Percentiles rank a stretch among this genome's conserved stretches.
phyloP scores from a whole-genome alignment of 2,329 filamentous ascomycete genomes.

The Pestalotiopsis sp. region DNA sequence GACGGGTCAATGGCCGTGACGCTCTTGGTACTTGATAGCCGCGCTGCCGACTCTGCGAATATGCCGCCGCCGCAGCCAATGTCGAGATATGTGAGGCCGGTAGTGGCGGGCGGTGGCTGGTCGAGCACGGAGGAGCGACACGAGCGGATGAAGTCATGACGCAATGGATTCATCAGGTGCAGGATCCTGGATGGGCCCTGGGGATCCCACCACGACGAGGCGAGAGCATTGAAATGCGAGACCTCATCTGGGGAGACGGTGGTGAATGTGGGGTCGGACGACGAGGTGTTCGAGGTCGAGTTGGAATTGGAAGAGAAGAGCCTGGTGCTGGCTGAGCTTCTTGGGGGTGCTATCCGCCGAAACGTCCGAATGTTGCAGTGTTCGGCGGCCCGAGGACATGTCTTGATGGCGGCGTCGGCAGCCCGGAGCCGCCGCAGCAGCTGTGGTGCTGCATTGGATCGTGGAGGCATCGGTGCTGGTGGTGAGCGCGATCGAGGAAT shows the following conservation, averaged over 20 bases:
- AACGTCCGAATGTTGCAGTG: background rate
- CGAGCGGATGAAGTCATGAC: conserved; percentile 84
- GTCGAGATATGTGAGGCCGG: conserved; percentile 75
- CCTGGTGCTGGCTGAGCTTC: background rate
- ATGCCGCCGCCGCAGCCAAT: conserved; percentile 96
- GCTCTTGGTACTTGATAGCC: conserved; percentile 61
- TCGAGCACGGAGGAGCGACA: conserved; percentile 65
- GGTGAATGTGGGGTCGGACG: conserved; percentile 45
- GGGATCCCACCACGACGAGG: conserved; percentile 96
- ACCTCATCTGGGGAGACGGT: conserved; percentile 89
- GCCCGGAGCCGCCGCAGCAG: conserved; percentile 16
- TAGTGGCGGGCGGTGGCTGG: conserved; percentile 33
- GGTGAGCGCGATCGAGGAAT: background rate
- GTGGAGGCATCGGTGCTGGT: conserved; percentile 19
- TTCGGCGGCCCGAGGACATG: background rate
- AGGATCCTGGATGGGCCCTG: conserved; percentile 89
- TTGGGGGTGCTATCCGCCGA: conserved; percentile 9
- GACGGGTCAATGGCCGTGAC: conserved; percentile 83
- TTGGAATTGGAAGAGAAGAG: conserved; percentile 7
- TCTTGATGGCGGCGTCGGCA: background rate
- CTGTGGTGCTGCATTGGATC: conserved; percentile 15
- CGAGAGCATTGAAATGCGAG: conserved; percentile 91
- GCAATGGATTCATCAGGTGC: conserved; percentile 97
- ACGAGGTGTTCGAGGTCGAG: conserved; percentile 20
- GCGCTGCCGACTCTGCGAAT: conserved; percentile 85